A percentile compares a stretch with the other conserved stretches of the same genome.
Conservation (phyloP, 2,329 filamentous ascomycete genomes). For the Didymella arachidicola region DNA sequence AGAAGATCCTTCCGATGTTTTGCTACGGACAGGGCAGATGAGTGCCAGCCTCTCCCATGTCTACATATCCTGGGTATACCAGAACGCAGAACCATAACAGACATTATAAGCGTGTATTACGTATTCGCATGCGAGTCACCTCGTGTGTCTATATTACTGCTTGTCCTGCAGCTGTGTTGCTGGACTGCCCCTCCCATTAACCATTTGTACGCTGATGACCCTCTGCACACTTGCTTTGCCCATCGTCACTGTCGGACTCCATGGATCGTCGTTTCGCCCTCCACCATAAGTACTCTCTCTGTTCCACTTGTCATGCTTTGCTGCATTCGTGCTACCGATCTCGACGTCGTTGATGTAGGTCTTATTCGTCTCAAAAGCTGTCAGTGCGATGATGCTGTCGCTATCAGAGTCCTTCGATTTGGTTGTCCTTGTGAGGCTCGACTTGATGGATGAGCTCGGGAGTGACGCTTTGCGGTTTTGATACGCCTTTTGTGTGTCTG, state of each 20-base stretch:
- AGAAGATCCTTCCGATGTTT: neutral
- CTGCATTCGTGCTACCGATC: neutral
- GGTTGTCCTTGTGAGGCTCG: constrained; percentile 8
- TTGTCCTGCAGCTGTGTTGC: constrained; percentile 4
- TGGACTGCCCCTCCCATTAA: constrained; percentile 23
- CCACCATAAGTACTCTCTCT: constrained; percentile 16
- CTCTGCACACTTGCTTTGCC: constrained; percentile 28
- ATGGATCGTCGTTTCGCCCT: constrained; percentile 27
- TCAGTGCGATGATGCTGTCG: constrained; percentile 34
- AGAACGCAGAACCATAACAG: constrained; percentile 11
- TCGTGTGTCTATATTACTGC: constrained; percentile 7
- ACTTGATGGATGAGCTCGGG: constrained; percentile 6
- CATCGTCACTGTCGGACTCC: constrained; percentile 30
- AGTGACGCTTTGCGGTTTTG: constrained; percentile 23
- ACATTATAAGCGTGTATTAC: constrained; percentile 4
- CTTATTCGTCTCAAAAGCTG: constrained; percentile 14
- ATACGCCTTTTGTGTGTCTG: constrained; percentile 27
- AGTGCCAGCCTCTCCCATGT: constrained; percentile 10
- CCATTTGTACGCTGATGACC: constrained; percentile 24
- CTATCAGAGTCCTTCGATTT: constrained; percentile 12
- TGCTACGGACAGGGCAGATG: constrained; percentile 7
- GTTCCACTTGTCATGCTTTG: constrained; percentile 4
- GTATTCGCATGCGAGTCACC: neutral
- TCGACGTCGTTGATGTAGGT: constrained; percentile 7
- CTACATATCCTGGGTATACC: constrained; percentile 17